A percentile compares a stretch with the other conserved stretches of the same genome.
Evolutionary conservation across 139 green algal genomes (phyloP).

Genomic region (Micractinium conductrix): DNA sequence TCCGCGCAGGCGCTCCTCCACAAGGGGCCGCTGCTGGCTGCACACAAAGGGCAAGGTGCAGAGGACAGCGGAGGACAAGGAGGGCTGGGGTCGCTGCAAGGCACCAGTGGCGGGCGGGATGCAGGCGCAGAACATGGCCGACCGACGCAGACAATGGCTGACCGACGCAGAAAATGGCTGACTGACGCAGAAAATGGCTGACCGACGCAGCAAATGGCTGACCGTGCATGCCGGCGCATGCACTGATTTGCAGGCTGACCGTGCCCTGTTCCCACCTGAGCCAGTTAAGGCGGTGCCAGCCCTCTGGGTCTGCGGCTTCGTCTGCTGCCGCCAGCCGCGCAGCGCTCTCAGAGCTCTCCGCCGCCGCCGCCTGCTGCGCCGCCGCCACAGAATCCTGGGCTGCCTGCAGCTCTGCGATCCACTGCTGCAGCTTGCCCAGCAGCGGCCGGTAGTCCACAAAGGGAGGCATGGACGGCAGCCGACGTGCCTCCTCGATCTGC

Average conservation of each 20-base stretch:
- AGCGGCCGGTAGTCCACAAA: background rate
- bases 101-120: too few species aligned
- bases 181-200: background rate
- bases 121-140: background rate
- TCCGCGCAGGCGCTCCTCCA: conserved; percentile 14
- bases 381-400: background rate
- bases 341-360: background rate
- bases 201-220: background rate
- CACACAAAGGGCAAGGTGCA: too few species aligned
- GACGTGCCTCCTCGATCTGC: background rate
- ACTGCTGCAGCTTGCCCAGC: background rate
- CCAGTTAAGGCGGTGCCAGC: background rate
- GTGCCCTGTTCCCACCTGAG: background rate
- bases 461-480: background rate
- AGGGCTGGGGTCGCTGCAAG: too few species aligned
- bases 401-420: background rate
- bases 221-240: background rate
- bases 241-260: background rate
- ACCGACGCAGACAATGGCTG: background rate
- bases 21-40: conserved; percentile 22
- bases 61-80: too few species aligned
- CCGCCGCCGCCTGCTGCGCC: background rate
- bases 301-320: background rate
- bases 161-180: too few species aligned
- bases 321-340: background rate